These are phyloP conservation scores for Bjerkandera adusta DNA, from an alignment of 1,284 basidiomycete genomes.

Conservation along the genomic window DNA sequence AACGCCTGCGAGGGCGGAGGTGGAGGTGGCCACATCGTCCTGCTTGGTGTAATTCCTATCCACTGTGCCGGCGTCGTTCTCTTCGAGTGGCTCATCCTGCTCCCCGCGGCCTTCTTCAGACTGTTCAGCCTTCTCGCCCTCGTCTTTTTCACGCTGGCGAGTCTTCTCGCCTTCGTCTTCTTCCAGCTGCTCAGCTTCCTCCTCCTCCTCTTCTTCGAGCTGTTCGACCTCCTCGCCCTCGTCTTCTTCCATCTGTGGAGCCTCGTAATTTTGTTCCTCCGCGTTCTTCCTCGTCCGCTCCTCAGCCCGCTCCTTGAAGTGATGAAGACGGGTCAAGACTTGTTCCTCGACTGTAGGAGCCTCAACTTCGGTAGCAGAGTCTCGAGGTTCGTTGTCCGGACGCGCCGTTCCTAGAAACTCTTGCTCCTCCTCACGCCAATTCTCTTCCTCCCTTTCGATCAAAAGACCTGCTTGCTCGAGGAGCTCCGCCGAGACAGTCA, in stretches of 20 bases:
- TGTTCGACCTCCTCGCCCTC: conserved; percentile 34
- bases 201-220: conserved; percentile 30
- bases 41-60: conserved; percentile 56
- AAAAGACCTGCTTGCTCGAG: conserved; percentile 16
- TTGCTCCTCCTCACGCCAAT: conserved; percentile 15
- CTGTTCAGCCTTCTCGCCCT: conserved; percentile 32
- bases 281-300: conserved; percentile 30
- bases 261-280: conserved; percentile 14
- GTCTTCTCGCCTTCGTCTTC: conserved; percentile 17
- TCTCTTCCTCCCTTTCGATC: conserved; percentile 14
- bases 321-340: no score
- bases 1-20: conserved; percentile 74
- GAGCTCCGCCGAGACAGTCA: conserved; percentile 14
- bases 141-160: conserved; percentile 20
- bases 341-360: no score
- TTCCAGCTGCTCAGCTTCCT: conserved; percentile 24
- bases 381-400: no score
- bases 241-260: conserved; percentile 21
- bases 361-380: conserved; percentile 3
- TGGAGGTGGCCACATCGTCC: conserved; percentile 45
- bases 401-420: no score
- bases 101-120: conserved; percentile 27
- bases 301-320: conserved; percentile 28
- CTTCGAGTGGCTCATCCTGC: conserved; percentile 42
- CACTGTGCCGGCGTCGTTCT: conserved; percentile 68